phyloP scores from a whole-genome alignment of 352 stramenopile species.

The Globisporangium splendens region DNA sequence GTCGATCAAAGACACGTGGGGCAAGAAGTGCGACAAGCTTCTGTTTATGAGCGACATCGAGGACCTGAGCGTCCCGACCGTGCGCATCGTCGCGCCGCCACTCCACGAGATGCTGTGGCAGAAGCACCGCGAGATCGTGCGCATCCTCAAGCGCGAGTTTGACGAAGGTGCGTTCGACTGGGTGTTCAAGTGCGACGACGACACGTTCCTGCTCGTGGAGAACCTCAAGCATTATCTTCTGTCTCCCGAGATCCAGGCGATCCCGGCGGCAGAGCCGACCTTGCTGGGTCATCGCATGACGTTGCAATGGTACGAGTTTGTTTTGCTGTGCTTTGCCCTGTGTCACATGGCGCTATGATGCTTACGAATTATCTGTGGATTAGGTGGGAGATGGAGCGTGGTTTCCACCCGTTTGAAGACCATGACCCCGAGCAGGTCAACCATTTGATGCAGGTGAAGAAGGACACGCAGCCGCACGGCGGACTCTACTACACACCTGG shows the following conservation, averaged over 20 bases:
- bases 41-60: slow-evolving; percentile 85
- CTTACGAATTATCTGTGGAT: neutral
- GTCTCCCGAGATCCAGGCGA: slow-evolving; percentile 34
- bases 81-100: slow-evolving; percentile 58
- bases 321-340: neutral
- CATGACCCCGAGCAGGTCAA: slow-evolving; percentile 55
- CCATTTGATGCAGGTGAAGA: slow-evolving; percentile 44
- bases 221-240: slow-evolving; percentile 78
- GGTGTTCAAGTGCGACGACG: slow-evolving; percentile 88
- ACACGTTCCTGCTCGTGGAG: slow-evolving; percentile 84
- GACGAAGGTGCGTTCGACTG: slow-evolving; percentile 68
- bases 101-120: slow-evolving; percentile 81
- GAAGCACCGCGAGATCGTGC: slow-evolving; percentile 81
- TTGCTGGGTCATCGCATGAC: slow-evolving; percentile 86
- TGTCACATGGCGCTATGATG: neutral
- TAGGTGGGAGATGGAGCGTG: slow-evolving; percentile 73
- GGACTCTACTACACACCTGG: slow-evolving; percentile 83
- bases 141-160: slow-evolving; percentile 64
- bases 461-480: slow-evolving; percentile 41
- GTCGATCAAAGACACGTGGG: slow-evolving; percentile 78
- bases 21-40: slow-evolving; percentile 80
- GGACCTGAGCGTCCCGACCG: slow-evolving; percentile 55
- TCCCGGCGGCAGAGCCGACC: slow-evolving; percentile 33
- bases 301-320: slow-evolving; percentile 51
- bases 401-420: slow-evolving; percentile 65